A percentile compares a stretch with the other conserved stretches of the same genome.
phyloP scores from a whole-genome alignment of 768 basidiomycete genomes.

The Pholiota molesta region DNA sequence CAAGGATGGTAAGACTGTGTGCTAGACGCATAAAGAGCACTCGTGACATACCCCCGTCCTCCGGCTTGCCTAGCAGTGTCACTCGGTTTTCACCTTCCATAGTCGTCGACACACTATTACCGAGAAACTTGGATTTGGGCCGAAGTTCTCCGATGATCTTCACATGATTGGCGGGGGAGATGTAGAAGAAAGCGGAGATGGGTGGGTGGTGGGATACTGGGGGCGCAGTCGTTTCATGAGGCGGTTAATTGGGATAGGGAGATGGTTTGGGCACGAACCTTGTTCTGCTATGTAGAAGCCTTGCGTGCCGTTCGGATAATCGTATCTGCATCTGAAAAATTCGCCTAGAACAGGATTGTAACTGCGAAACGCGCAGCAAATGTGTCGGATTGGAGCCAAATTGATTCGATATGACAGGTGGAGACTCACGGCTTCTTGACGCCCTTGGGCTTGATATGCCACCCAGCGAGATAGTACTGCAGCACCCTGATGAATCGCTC shows the following conservation, averaged over 20 bases:
- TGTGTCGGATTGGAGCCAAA: slow-evolving; percentile 9
- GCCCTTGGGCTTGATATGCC: slow-evolving; percentile 99
- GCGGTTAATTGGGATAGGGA: slow-evolving; percentile 6
- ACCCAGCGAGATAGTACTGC: slow-evolving; percentile 96
- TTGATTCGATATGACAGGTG: slow-evolving; percentile 5
- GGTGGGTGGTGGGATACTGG: slow-evolving; percentile 97
- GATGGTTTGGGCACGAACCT: slow-evolving; percentile 46
- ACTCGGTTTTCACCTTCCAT: slow-evolving; percentile 98
- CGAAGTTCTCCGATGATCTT: slow-evolving; percentile 90
- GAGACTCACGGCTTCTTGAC: slow-evolving; percentile 94
- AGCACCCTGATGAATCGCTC: slow-evolving; percentile 91
- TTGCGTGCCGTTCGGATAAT: slow-evolving; percentile 86
- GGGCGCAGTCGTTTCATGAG: slow-evolving; percentile 2
- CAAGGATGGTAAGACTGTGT: slow-evolving; percentile 9
- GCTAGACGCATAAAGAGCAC: slow-evolving; percentile 12
- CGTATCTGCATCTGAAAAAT: slow-evolving; percentile 95
- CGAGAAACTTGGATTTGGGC: slow-evolving; percentile 95
- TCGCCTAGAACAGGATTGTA: slow-evolving; percentile 98
- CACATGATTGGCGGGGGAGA: slow-evolving; percentile 87
- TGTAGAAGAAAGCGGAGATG: slow-evolving; percentile 94
- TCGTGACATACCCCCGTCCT: slow-evolving; percentile 75
- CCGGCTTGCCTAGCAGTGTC: slow-evolving; percentile 76
- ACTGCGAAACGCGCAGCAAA: slow-evolving; percentile 38
- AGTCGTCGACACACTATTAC: slow-evolving; percentile 93
- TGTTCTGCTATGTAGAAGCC: slow-evolving; percentile 98